phyloP scores from a whole-genome alignment of 345 rosid genomes.

The Aquilaria malaccensis region DNA sequence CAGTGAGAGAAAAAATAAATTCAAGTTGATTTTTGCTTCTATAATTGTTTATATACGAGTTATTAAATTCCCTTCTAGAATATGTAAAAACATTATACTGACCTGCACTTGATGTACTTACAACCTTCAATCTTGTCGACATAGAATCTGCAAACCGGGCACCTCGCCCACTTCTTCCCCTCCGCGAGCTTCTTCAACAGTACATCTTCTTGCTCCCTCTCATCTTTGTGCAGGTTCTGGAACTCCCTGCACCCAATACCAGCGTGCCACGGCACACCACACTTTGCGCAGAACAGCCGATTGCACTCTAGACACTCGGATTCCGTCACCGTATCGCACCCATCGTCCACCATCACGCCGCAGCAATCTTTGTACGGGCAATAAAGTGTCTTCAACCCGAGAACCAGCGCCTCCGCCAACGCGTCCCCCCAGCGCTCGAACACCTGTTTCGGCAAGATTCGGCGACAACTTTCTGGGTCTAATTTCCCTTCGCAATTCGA shows the following conservation, averaged over 20 bases:
- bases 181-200: slow-evolving; percentile 28
- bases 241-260: slow-evolving; percentile 22
- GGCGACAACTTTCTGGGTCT: slow-evolving; percentile 31
- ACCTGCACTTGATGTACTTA: slow-evolving; percentile 37
- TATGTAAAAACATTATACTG: background rate
- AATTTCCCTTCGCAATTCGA: slow-evolving; percentile 21
- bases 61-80: no score
- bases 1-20: no score
- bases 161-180: slow-evolving; percentile 28
- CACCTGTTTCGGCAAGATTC: slow-evolving; percentile 33
- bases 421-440: slow-evolving; percentile 44
- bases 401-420: slow-evolving; percentile 36
- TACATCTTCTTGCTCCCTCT: slow-evolving; percentile 19
- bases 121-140: slow-evolving; percentile 44
- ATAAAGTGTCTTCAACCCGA: slow-evolving; percentile 18
- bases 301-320: slow-evolving; percentile 25
- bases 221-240: slow-evolving; percentile 22
- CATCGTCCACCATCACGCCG: slow-evolving; percentile 12
- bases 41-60: no score
- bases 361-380: slow-evolving; percentile 44
- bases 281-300: slow-evolving; percentile 24
- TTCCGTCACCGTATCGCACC: background rate
- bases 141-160: slow-evolving; percentile 32
- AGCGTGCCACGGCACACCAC: slow-evolving; percentile 33
- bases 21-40: no score